phyloP scores from a whole-genome alignment of 2,329 filamentous ascomycete genomes.

The Davidsoniella australis region DNA sequence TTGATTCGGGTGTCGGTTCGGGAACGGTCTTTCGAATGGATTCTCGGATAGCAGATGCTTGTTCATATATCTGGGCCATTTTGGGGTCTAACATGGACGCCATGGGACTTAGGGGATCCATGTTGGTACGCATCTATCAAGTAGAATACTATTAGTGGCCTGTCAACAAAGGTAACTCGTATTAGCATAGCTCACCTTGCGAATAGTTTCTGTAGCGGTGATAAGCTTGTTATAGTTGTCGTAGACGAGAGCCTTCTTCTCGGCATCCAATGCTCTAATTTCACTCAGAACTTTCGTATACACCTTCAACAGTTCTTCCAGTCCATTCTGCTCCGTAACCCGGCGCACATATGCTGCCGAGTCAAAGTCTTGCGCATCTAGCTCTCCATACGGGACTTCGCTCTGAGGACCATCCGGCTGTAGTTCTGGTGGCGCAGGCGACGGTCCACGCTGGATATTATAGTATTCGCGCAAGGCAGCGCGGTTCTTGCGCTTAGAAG shows the following conservation, averaged over 20 bases:
- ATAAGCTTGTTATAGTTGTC: constrained; percentile 98
- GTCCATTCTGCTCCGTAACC: constrained; percentile 41
- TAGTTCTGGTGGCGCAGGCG: constrained; percentile 10
- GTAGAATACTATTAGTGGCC: background rate
- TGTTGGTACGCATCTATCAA: constrained; percentile 53
- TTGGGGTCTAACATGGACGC: constrained; percentile 56
- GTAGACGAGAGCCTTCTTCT: constrained; percentile 93
- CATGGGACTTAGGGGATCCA: constrained; percentile 63
- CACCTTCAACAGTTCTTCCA: constrained; percentile 51
- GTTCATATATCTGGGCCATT: constrained; percentile 55
- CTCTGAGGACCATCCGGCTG: constrained; percentile 20
- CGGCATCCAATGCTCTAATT: constrained; percentile 78
- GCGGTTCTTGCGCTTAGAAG: constrained; percentile 48
- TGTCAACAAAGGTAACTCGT: background rate
- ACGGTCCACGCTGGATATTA: constrained; percentile 39
- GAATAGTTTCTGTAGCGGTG: constrained; percentile 88
- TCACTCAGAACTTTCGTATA: constrained; percentile 62
- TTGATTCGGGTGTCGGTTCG: constrained; percentile 22
- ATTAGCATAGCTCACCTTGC: constrained; percentile 34
- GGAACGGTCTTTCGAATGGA: constrained; percentile 31
- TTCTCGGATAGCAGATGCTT: constrained; percentile 37
- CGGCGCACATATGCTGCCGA: constrained; percentile 49
- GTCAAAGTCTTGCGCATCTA: constrained; percentile 60
- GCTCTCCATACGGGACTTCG: constrained; percentile 48
- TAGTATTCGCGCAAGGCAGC: constrained; percentile 88